Base-by-base conservation (phyloP, 305 asterid genomes). In the Fraxinus sp. region DNA sequence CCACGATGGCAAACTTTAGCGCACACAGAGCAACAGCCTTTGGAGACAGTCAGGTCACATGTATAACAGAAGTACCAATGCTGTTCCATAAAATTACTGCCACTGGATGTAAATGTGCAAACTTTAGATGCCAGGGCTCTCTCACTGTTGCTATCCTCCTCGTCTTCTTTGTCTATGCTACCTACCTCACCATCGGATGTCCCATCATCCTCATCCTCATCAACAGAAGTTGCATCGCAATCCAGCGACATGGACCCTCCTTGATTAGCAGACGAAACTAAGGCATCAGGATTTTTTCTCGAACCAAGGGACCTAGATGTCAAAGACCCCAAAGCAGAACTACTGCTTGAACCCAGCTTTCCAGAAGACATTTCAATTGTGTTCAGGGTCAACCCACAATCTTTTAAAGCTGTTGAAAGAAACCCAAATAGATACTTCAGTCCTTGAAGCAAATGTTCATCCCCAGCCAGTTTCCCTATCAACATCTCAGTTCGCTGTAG, bases 21-120 rank as follows among this genome's bases (percentile, higher is more conserved):
- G 78, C 99, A 97, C 33, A 95, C 96, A 82, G 99, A 97, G 88
- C 98, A 97, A 86, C 98, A 95, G 82, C 99, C 99, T 88, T 97
- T 97, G 55, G 99, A 93, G 78, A 97, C 97, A 3, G 98, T 95
- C 82, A 97, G 92, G 87, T 97, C 99, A 88, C 99, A 97, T 24
- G 98, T 93, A 86, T 97, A 97, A 87, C 99, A 97, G 89, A 97
- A 97, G 87, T 97, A 97, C 99, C 99, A 97, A 83, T 97, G 99
- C 76, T 97, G 99, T 84, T 97, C 99, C 99, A 97, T 97, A 86
- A 97, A 97, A 87, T 97, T 97, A 90, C 99, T 97, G 79, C 99
- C 99, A 80, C 99, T 97, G 83, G 99, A 97, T 44, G 99, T 97
- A 76, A 97, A 97, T 76, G 99, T 94, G 82, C 99, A 95, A 84